These are phyloP conservation scores for Pelargonium australe DNA, from an alignment of 441 rosid genomes.

Conservation along the genomic window DNA sequence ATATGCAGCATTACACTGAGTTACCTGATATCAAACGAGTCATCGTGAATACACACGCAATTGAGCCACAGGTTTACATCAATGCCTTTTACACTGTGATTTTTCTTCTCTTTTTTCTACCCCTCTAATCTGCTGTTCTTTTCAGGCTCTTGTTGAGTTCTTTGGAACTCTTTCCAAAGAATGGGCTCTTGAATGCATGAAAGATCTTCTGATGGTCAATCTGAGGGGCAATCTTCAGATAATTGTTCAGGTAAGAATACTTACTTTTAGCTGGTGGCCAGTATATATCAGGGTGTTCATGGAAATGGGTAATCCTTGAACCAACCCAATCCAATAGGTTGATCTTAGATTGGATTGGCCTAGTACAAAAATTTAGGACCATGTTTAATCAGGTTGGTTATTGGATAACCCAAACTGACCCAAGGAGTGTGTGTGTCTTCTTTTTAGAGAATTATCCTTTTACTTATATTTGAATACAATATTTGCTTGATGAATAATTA, in stretches of 20 bases:
- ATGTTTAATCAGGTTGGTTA: too few species aligned
- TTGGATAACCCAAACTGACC: too few species aligned
- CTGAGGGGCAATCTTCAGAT: conserved; percentile 29
- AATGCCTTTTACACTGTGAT: not conserved
- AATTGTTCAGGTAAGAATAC: conserved; percentile 23
- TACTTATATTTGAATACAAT: too few species aligned
- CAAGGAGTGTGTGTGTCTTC: too few species aligned
- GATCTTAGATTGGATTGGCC: too few species aligned
- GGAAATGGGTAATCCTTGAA: too few species aligned
- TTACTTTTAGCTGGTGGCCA: conserved; percentile 4
- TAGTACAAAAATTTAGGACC: too few species aligned
- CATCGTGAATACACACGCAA: conserved; percentile 28
- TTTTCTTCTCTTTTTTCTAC: too few species aligned
- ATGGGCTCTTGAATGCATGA: conserved; percentile 29
- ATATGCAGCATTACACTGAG: conserved; percentile 26
- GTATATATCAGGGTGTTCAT: too few species aligned
- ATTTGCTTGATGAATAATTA: too few species aligned
- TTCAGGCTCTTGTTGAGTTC: conserved; percentile 25
- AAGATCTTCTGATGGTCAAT: conserved; percentile 21
- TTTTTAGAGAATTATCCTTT: too few species aligned
- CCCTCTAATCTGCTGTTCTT: not conserved
- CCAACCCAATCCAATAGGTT: too few species aligned
- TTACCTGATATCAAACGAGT: conserved; percentile 30
- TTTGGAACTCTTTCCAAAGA: conserved; percentile 24
- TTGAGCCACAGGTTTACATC: conserved; percentile 24